Evolutionary conservation across 108 stramenopile genomes (phyloP), one percentile per base, ranked within the genome.

Genomic region (Pseudonitzschia delicatissima): DNA sequence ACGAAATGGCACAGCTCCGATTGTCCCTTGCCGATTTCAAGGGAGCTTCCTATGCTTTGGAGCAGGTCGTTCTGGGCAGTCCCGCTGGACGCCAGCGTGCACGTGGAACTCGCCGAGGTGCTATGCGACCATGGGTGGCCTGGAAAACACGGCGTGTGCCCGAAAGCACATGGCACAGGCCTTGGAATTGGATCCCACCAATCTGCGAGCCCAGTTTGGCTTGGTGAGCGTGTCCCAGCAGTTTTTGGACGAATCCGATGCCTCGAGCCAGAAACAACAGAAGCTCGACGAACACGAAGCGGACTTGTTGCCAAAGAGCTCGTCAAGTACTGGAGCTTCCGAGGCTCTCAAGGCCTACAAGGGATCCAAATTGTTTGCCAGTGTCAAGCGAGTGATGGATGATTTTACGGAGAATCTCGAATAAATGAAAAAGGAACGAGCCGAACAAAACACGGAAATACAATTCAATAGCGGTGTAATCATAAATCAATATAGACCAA

Each of bases 131-230:
- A 39, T 78, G 9, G 92, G 88, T 23, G 86, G 86, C 1, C 26
- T 89, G 39, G 81, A 80, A 9, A 76, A 90, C 55, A 62, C 77
- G 27, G 48, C 71, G 9, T 59, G 80, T 71, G 92, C 88, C n/a
- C 66, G 92, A 42, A 90, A 86, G 50, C 92, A 93, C 66, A 74
- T 90, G 76, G 84, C 86, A 36, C 88, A 88, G 71, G 80, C 82
- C 27, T 63, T 93, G 33, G 83, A 88, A 64, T 67, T 93, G 60
- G 82, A 87, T 79, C 53, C 77, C 5, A 66, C 71, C 31, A 81
- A 87, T 72, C 35, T 74, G 18, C 73, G 92, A 31, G 92, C 88
- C 2, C 79, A 83, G 67, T 87, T 78, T 70, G 87, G 88, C 9
- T 58, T 93, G 47, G 74, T 93, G 8, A 48, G 67, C 13, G 76